Conservation (phyloP, 768 basidiomycete genomes). For the Leucocoprinus leucothites region DNA sequence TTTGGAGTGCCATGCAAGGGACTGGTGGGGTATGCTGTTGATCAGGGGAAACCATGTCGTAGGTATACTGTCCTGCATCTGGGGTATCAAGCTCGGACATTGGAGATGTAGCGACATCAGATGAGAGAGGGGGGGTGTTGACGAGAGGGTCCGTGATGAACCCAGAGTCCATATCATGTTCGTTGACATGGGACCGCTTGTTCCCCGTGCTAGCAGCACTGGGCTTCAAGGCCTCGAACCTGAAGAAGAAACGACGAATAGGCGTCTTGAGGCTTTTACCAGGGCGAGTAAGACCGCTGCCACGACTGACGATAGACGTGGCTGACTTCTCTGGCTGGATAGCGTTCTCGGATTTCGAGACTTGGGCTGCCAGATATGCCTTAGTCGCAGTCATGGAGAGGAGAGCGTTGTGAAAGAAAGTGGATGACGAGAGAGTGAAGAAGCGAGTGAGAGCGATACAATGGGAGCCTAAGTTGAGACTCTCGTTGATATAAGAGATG, state of each 20-base stretch:
- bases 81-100: conserved; percentile 1
- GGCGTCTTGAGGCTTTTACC: conserved; percentile 21
- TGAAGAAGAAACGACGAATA: conserved; percentile 40
- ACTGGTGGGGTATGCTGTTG: neutral
- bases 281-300: neutral
- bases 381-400: conserved; percentile 1
- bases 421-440: neutral
- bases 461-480: neutral
- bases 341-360: conserved; percentile 1
- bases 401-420: neutral
- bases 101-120: neutral
- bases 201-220: conserved; percentile 21
- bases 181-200: conserved; percentile 19
- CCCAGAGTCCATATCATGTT: conserved; percentile 9
- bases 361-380: neutral
- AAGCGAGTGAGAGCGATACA: neutral
- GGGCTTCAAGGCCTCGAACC: conserved; percentile 31
- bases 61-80: neutral
- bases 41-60: neutral
- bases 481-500: neutral
- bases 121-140: conserved; percentile 3
- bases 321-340: conserved; percentile 1
- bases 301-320: neutral
- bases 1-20: conserved; percentile 54
- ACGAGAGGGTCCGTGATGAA: neutral